A percentile compares a stretch with the other conserved stretches of the same genome.
Conservation (phyloP, 495 filamentous ascomycete species). For the Margaritispora aquatica region DNA sequence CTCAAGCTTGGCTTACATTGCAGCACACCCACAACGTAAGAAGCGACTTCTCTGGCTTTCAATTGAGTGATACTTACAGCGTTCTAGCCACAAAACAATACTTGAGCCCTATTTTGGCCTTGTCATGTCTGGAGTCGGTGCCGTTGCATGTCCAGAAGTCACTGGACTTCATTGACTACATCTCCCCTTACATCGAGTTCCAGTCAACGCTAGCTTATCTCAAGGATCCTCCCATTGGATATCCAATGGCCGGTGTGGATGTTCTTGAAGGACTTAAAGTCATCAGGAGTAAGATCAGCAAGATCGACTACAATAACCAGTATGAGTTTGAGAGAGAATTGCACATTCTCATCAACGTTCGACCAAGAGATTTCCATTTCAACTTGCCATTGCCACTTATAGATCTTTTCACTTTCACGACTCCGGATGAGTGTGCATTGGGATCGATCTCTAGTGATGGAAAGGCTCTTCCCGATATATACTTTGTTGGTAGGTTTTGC, state of each 20-base stretch:
- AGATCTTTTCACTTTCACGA: neutral
- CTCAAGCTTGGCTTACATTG: neutral
- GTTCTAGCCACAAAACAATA: neutral
- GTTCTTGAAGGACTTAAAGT: conserved; percentile 36
- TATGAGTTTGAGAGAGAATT: conserved; percentile 39
- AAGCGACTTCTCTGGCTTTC: neutral
- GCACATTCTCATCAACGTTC: neutral
- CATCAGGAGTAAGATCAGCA: conserved; percentile 32
- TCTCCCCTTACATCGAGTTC: conserved; percentile 47
- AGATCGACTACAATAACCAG: conserved; percentile 31
- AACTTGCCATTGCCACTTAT: neutral
- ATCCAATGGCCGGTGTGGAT: conserved; percentile 46
- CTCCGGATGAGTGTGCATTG: neutral
- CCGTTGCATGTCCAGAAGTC: conserved; percentile 47
- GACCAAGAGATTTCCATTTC: conserved; percentile 2
- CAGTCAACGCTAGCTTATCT: conserved; percentile 48
- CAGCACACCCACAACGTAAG: neutral
- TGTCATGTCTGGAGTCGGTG: conserved; percentile 44
- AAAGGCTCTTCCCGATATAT: neutral
- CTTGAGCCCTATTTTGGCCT: conserved; percentile 29
- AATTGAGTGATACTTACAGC: neutral
- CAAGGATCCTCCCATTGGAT: conserved; percentile 46
- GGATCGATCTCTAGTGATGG: neutral
- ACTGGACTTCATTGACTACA: conserved; percentile 43
- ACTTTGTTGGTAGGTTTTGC: neutral